phyloP scores from a whole-genome alignment of 2,329 filamentous ascomycete genomes.

The Colletotrichum tamarilloi region DNA sequence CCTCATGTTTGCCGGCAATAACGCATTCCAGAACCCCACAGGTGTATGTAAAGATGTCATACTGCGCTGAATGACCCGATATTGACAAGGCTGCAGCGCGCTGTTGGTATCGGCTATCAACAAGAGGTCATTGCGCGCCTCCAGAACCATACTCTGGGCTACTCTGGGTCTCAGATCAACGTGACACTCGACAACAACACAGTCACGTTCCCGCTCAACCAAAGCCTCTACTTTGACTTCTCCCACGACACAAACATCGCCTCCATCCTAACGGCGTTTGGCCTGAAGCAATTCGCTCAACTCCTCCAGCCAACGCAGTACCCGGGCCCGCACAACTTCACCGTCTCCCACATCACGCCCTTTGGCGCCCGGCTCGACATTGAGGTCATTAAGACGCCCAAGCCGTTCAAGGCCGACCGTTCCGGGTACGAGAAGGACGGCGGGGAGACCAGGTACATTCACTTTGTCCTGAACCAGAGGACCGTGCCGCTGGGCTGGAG shows the following conservation, averaged over 20 bases:
- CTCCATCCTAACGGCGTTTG: constrained; percentile 77
- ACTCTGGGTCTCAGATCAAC: constrained; percentile 72
- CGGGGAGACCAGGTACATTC: constrained; percentile 73
- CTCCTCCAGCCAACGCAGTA: constrained; percentile 67
- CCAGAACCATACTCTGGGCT: constrained; percentile 71
- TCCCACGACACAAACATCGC: constrained; percentile 82
- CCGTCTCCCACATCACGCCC: constrained; percentile 75
- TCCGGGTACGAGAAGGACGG: constrained; percentile 62
- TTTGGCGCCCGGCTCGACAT: constrained; percentile 81
- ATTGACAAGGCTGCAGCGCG: constrained; percentile 57
- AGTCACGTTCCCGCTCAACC: constrained; percentile 78
- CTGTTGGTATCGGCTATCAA: constrained; percentile 79
- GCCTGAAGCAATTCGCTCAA: constrained; percentile 74
- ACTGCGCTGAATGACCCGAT: constrained; percentile 51
- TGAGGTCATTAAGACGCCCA: constrained; percentile 76
- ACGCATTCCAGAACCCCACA: constrained; percentile 72
- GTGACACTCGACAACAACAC: constrained; percentile 76
- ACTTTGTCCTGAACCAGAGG: constrained; percentile 80
- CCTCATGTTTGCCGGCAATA: constrained; percentile 70
- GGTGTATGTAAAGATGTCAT: constrained; percentile 54
- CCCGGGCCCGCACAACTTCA: constrained; percentile 69
- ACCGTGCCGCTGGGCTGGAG: constrained; percentile 76
- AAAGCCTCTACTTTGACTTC: constrained; percentile 81
- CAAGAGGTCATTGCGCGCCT: constrained; percentile 79
- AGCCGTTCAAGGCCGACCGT: constrained; percentile 68